Percentiles rank a stretch among this genome's conserved stretches.
These are phyloP conservation scores for Flaveria floridana DNA, from an alignment of 140 eudicot species.

Conservation along the genomic window DNA sequence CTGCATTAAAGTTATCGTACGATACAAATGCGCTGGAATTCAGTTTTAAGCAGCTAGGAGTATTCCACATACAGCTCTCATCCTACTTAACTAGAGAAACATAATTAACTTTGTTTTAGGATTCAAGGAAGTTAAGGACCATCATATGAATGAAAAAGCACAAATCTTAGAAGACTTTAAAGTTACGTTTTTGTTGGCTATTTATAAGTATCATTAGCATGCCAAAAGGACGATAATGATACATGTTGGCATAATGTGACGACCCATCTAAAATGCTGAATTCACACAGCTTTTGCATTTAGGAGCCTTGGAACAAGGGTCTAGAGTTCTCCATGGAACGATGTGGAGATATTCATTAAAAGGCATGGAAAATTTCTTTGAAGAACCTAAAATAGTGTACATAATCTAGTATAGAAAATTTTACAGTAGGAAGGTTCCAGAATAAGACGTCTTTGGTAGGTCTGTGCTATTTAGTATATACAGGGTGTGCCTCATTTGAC, in stretches of 20 bases:
- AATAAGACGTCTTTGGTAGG: conserved; percentile 8
- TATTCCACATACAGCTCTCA: neutral
- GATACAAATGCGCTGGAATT: neutral
- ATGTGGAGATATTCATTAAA: too few relatives aligned
- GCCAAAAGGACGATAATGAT: neutral
- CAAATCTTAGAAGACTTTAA: neutral
- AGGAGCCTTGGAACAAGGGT: neutral
- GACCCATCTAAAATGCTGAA: neutral
- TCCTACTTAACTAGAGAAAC: conserved; percentile 4
- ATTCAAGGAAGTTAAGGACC: neutral
- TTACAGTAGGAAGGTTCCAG: neutral
- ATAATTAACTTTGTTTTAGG: neutral
- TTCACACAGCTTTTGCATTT: too few relatives aligned
- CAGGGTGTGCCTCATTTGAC: neutral
- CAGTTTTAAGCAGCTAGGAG: conserved; percentile 5
- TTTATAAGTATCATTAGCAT: neutral
- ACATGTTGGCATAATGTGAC: neutral
- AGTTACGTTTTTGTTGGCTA: neutral
- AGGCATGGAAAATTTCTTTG: neutral
- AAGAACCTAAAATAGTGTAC: neutral
- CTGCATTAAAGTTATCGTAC: neutral
- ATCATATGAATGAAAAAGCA: conserved; percentile 11
- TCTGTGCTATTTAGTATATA: neutral
- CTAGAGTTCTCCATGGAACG: neutral
- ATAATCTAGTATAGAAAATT: neutral